phyloP scores from a whole-genome alignment of 23 red algal species.

The Chondrus crispus region DNA sequence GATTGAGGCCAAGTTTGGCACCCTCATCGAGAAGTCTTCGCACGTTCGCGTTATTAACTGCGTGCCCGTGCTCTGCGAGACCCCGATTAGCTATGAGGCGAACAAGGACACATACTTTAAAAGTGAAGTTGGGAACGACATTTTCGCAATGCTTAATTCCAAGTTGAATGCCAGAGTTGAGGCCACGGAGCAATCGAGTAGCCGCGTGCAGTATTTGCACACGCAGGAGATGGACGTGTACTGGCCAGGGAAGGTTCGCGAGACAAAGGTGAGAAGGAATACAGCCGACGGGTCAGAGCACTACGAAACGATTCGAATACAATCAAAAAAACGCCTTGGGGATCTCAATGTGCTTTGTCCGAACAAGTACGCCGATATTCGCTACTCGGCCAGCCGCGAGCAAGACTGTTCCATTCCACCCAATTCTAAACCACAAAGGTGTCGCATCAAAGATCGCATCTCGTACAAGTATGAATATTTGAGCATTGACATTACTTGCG shows the following conservation, averaged over 20 bases:
- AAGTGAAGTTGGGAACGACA: slow-evolving; percentile 44
- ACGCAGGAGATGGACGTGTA: slow-evolving; percentile 24
- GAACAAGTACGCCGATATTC: slow-evolving; percentile 38
- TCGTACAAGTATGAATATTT: slow-evolving; percentile 75
- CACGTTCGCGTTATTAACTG: slow-evolving; percentile 23
- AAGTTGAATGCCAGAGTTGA: slow-evolving; percentile 52
- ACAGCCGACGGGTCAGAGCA: slow-evolving; percentile 10
- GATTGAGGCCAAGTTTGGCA: slow-evolving; percentile 82
- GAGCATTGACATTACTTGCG: slow-evolving; percentile 73
- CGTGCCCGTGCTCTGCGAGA: slow-evolving; percentile 54
- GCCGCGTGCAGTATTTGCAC: slow-evolving; percentile 26
- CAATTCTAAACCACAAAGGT: neutral
- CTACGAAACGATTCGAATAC: slow-evolving; percentile 38
- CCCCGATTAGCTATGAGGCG: slow-evolving; percentile 28
- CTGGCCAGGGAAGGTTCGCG: slow-evolving; percentile 36
- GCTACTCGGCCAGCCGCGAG: slow-evolving; percentile 67
- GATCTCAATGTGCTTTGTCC: slow-evolving; percentile 74
- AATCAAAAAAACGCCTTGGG: slow-evolving; percentile 61
- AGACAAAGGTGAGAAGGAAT: neutral
- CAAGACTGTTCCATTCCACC: slow-evolving; percentile 27
- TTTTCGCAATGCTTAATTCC: slow-evolving; percentile 52
- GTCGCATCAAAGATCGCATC: slow-evolving; percentile 67
- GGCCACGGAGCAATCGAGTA: neutral
- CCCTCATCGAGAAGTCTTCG: slow-evolving; percentile 41
- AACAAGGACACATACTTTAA: slow-evolving; percentile 59